Conservation (phyloP, 768 basidiomycete genomes). For the Mycena crocata region DNA sequence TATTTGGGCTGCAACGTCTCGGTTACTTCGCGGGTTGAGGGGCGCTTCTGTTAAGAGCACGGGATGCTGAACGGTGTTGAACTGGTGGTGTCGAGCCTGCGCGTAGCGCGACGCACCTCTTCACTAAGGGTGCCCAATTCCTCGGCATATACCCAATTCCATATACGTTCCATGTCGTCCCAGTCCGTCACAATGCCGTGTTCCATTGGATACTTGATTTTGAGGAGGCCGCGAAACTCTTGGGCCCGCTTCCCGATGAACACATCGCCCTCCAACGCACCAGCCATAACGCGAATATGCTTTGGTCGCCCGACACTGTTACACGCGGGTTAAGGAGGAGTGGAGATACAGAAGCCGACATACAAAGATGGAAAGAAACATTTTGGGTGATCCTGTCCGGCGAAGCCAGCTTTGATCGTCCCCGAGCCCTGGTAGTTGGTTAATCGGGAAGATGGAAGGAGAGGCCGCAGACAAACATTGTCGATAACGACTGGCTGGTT, state of each 20-base stretch:
- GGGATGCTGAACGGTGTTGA: conserved; percentile 76
- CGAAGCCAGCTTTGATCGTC: conserved; percentile 98
- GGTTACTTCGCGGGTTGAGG: conserved; percentile 94
- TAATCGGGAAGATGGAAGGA: conserved; percentile 32
- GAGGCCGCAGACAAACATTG: conserved; percentile 72
- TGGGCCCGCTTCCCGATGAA: conserved; percentile 97
- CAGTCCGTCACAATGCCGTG: conserved; percentile 99
- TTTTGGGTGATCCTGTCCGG: conserved; percentile 98
- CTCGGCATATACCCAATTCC: conserved; percentile 97
- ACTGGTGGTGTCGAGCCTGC: not conserved
- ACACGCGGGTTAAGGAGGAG: conserved; percentile 37
- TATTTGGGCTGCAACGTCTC: conserved; percentile 97
- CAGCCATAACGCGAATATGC: conserved; percentile 97
- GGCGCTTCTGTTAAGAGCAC: conserved; percentile 98
- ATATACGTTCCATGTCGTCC: conserved; percentile 99
- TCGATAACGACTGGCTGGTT: conserved; percentile 99
- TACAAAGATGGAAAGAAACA: conserved; percentile 99
- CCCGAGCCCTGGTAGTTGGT: conserved; percentile 85
- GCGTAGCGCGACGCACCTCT: conserved; percentile 70
- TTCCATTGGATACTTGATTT: conserved; percentile 99
- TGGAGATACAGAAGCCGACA: conserved; percentile 54
- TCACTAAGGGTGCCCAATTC: conserved; percentile 96
- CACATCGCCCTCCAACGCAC: conserved; percentile 94
- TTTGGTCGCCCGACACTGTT: conserved; percentile 94
- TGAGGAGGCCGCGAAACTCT: conserved; percentile 93